These are phyloP conservation scores for Neostapfia colusana DNA, from an alignment of 176 grass and related monocot species.

Conservation along the genomic window DNA sequence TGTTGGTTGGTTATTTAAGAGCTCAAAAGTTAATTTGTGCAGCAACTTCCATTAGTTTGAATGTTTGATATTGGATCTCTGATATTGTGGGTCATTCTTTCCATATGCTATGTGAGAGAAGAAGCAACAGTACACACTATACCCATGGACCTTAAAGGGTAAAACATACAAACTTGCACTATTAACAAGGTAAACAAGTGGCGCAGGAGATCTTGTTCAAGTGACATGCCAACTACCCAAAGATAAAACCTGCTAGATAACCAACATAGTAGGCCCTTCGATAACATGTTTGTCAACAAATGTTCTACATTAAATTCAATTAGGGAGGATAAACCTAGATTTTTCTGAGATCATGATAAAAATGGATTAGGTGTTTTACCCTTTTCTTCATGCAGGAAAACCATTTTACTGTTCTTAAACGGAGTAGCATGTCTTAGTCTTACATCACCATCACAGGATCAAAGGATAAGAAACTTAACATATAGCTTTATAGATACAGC, in stretches of 20 bases:
- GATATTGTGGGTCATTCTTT: background rate
- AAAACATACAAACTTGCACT: background rate
- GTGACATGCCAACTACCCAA: background rate
- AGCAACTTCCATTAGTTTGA: background rate
- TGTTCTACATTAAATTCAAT: slow-evolving; percentile 9
- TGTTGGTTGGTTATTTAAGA: too few species aligned
- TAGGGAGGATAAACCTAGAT: background rate
- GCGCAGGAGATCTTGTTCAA: background rate
- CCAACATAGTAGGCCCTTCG: background rate
- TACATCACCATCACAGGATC: too few species aligned
- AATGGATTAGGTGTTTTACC: background rate
- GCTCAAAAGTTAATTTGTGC: background rate
- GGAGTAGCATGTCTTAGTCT: too few species aligned
- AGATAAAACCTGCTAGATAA: background rate
- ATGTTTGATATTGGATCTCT: background rate
- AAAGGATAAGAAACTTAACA: too few species aligned
- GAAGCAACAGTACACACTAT: background rate
- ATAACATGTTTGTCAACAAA: background rate
- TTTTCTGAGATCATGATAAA: background rate
- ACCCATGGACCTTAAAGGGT: background rate
- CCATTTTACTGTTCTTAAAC: too few species aligned
- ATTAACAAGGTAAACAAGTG: background rate
- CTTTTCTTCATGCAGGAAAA: too few species aligned
- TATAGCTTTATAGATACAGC: too few species aligned
- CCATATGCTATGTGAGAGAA: too few species aligned